Base-by-base conservation (phyloP, 805 yeast species). In the Yarrowia keelungensis region DNA sequence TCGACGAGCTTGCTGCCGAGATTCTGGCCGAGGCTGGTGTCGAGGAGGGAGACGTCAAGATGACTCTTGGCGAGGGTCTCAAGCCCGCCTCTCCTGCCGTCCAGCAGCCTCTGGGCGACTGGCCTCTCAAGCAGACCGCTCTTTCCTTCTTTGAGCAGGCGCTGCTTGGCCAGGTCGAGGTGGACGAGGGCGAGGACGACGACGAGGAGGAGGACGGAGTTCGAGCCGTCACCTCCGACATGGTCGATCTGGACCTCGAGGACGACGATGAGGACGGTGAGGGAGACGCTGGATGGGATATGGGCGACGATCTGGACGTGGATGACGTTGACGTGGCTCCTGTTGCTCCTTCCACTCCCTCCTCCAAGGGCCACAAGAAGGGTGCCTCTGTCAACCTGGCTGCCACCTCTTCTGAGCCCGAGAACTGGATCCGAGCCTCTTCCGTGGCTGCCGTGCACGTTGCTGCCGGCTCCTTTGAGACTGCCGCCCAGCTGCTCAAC, bases 401-500 rank as follows among this genome's bases (percentile, higher is more conserved):
- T 8, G 72, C 75, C 12, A 71, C 75, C 32, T 76, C 80, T 71
- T 85, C 85, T 36, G 97, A 93, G 76, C 79, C 87, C 41, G 88
- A 88, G 4, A 79, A 79, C 69, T 96, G 99, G 99, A 85, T 91
- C 39, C 89, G 94, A 72, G 91, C 90, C 79, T 90, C 97, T 16
- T 90, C 89, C 71, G 85, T 93, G 69, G 92, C 98, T 5, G 98
- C 97, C 39, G 92, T 91, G 36, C 91, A 92, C 74, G 92, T 89
- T 75, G 98, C 99, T 1, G 92, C 97, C 2, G 99, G 99, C 74
- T 90, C 96, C 5, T 94, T 94, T 77, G 98, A 92, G 73, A 90
- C 94, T 67, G 99, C 98, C 46, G 95, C 97, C 47, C 96, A 92
- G 75, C 85, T 96, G 76, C 84, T 95, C 74, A 87, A 89, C 81